Evolutionary conservation across 2,329 filamentous ascomycete genomes (phyloP).

Genomic region (Escovopsis sp.): DNA sequence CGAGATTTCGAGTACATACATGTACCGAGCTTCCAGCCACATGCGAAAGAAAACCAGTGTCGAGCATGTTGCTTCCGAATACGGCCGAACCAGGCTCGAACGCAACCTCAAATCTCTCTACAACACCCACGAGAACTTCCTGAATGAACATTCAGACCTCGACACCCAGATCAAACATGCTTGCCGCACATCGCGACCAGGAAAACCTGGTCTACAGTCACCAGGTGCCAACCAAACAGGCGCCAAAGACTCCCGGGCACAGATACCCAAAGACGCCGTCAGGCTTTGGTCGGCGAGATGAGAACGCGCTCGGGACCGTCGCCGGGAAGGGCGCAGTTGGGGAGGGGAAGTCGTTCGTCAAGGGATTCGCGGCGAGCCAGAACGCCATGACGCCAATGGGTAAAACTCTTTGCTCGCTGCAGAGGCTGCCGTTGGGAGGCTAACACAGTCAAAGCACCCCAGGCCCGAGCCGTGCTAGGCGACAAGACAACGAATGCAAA

Average conservation of each 20-base stretch:
- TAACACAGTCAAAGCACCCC: constrained; percentile 18
- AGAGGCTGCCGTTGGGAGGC: neutral
- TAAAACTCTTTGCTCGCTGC: constrained; percentile 25
- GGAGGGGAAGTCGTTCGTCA: constrained; percentile 31
- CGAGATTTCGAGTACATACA: too few species aligned
- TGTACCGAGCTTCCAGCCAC: too few species aligned
- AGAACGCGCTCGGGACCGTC: constrained; percentile 48
- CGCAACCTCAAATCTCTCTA: too few species aligned
- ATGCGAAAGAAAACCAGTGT: too few species aligned
- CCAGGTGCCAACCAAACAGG: constrained; percentile 59
- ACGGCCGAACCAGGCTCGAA: too few species aligned
- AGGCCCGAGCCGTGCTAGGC: constrained; percentile 67
- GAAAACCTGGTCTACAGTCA: constrained; percentile 72
- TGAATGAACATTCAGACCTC: too few species aligned
- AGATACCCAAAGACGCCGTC: constrained; percentile 72
- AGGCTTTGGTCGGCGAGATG: constrained; percentile 64
- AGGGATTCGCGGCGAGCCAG: constrained; percentile 31
- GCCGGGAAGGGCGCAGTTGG: constrained; percentile 27
- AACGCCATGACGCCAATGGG: constrained; percentile 68
- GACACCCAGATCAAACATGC: constrained; percentile 35
- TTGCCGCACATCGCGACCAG: constrained; percentile 67
- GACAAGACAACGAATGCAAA: constrained; percentile 97
- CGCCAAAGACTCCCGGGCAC: constrained; percentile 68
- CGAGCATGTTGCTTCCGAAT: too few species aligned
- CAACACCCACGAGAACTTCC: too few species aligned